Evolutionary conservation across 306 rosid genomes (phyloP).

Genomic region (Medicago lupulina): DNA sequence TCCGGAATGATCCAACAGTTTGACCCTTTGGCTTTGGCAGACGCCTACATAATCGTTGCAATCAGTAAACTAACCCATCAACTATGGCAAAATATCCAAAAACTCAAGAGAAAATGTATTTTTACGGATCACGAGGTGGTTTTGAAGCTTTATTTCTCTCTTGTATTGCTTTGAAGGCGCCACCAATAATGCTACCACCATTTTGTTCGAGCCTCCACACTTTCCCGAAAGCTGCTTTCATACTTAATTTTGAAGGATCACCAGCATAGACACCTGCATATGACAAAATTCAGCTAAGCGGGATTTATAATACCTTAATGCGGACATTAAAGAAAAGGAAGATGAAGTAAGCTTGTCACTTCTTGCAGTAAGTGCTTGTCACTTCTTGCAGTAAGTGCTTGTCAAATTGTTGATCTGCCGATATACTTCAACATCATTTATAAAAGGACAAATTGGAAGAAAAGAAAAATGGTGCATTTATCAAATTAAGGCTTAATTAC

Average conservation of each 20-base stretch:
- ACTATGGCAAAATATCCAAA: conserved; percentile 32
- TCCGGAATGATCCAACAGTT: conserved; percentile 93
- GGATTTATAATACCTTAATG: background rate
- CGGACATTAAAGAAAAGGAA: conserved; percentile 26
- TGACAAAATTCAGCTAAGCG: conserved; percentile 40
- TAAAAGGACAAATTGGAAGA: conserved; percentile 8
- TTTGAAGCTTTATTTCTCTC: conserved; percentile 69
- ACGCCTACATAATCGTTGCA: conserved; percentile 62
- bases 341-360: conserved; percentile 25
- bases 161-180: conserved; percentile 92
- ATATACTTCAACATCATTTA: conserved; percentile 17
- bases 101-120: conserved; percentile 38
- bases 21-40: conserved; percentile 96
- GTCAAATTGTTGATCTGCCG: conserved; percentile 16
- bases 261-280: conserved; percentile 93
- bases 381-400: conserved; percentile 10
- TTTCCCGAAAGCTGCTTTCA: conserved; percentile 98
- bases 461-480: conserved; percentile 15
- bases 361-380: conserved; percentile 8
- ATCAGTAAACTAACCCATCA: conserved; percentile 47
- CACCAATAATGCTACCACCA: conserved; percentile 95
- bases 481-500: background rate
- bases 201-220: conserved; percentile 94
- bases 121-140: conserved; percentile 88
- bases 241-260: conserved; percentile 94